Conservation (phyloP, 352 stramenopile genomes). For the Globisporangium irregulare region DNA sequence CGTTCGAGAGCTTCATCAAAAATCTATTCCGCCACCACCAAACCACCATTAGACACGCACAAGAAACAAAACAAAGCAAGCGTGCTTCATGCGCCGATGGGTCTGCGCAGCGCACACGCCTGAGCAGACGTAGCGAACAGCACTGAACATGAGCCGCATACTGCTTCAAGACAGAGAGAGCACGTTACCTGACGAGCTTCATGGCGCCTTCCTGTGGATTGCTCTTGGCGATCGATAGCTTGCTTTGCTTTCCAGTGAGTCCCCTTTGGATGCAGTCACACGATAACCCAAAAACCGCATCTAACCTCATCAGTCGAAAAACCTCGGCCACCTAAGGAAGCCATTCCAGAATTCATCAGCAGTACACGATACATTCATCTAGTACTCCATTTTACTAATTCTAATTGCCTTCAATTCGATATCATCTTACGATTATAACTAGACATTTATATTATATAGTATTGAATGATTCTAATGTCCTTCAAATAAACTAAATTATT, state of each 20-base stretch:
- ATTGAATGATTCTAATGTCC: too few species aligned
- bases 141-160: too few species aligned
- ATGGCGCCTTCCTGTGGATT: background rate
- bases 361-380: too few species aligned
- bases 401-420: too few species aligned
- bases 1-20: constrained; percentile 98
- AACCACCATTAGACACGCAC: background rate
- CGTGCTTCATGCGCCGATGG: background rate
- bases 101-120: background rate
- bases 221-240: background rate
- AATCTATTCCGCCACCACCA: constrained; percentile 56
- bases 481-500: too few species aligned
- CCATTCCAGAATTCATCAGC: too few species aligned
- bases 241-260: constrained; percentile 11
- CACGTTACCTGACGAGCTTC: constrained; percentile 7
- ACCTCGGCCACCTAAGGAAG: too few species aligned
- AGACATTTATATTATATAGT: too few species aligned
- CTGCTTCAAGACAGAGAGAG: background rate
- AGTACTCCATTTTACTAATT: too few species aligned
- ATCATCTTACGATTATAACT: too few species aligned
- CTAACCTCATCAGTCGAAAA: too few species aligned
- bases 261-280: background rate
- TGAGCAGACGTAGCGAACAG: background rate
- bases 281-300: too few species aligned
- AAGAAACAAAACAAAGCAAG: background rate